These are phyloP conservation scores for Meyerozyma athensensis DNA, from an alignment of 1,139 yeast genomes.

Conservation along the genomic window DNA sequence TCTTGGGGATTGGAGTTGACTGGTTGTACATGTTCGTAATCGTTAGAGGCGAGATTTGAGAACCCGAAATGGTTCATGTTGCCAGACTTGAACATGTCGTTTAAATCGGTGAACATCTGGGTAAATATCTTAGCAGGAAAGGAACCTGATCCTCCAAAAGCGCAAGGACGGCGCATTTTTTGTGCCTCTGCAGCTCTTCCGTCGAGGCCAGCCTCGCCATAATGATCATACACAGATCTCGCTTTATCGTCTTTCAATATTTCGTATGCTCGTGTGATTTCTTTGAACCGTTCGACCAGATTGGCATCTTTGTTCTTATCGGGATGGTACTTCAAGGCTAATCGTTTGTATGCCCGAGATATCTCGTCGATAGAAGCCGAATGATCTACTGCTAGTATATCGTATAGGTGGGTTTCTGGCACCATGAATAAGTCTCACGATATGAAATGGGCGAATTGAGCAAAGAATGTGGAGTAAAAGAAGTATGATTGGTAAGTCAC, in stretches of 20 bases:
- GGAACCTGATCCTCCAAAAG: slow-evolving; percentile 1
- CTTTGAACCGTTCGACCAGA: slow-evolving; percentile 41
- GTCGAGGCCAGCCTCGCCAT: slow-evolving; percentile 38
- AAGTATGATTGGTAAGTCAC: too few relatives aligned
- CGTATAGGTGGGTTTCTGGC: slow-evolving; percentile 33
- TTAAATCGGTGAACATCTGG: slow-evolving; percentile 36
- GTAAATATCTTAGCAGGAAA: slow-evolving; percentile 31
- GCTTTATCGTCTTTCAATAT: slow-evolving; percentile 28
- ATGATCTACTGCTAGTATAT: slow-evolving; percentile 31
- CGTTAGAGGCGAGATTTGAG: slow-evolving; percentile 1
- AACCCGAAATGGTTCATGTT: not conserved
- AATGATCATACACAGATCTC: slow-evolving; percentile 32
- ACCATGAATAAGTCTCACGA: slow-evolving; percentile 17
- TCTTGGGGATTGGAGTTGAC: slow-evolving; percentile 10
- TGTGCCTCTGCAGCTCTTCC: slow-evolving; percentile 18
- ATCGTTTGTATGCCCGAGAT: slow-evolving; percentile 34
- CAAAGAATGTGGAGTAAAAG: not conserved
- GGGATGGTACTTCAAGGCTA: slow-evolving; percentile 43
- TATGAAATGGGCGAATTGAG: not conserved
- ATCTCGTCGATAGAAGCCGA: slow-evolving; percentile 38
- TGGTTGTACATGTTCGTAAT: slow-evolving; percentile 13
- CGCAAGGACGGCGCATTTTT: slow-evolving; percentile 4
- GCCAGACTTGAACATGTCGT: slow-evolving; percentile 17
- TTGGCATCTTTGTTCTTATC: slow-evolving; percentile 44
- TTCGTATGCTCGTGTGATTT: slow-evolving; percentile 41